Evolutionary conservation across 441 rosid species (phyloP), one percentile per base, ranked within the genome.

Genomic region (Euphorbia corollata): DNA sequence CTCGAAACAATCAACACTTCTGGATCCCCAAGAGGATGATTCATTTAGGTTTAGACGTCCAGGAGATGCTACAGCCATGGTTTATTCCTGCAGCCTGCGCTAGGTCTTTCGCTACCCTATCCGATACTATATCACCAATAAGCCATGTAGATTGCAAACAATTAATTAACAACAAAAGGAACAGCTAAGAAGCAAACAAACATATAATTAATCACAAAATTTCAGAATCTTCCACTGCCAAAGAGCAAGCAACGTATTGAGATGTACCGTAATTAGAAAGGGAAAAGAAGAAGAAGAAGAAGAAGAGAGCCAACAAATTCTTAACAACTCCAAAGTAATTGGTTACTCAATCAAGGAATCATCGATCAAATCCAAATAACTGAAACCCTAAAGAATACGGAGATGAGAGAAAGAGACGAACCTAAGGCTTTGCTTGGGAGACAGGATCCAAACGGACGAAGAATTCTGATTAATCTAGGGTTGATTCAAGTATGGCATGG

Each of bases 1-100:
- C 72, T 91, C 92, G 77, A 91, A 91, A 75, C 96, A 87, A 81
- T 91, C 94, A 24, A 89, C 91, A 61, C 92, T 85, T 71, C 98
- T 86, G 64, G 98, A 91, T 63, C 98, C 98, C 86, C 89, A 85
- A 18, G 81, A 61, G 8, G 95, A 88, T 3, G 85, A 81, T 78
- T 89, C 94, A 71, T 81, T 85, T 15, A 91, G 45, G 65, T 87
- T 89, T 65, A 91, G 83, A 77, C 86, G 96, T 61, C 90, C 92
- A 13, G 81, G 78, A 54, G 82, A 86, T n/a, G 90, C 87, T 59
- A 72, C 68, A 41, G 89, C 80, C 96, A 91, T 88, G 20, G 20
- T 62, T 62, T 43, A 24, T 19, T 59, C 23, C 50, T 48, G 16
- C 57, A 32, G 19, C 6, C 1, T 19, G n/a, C 54, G 16, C 54